Conservation (phyloP, 371 early-diverging fungal species). For the Mortierella polycephala region DNA sequence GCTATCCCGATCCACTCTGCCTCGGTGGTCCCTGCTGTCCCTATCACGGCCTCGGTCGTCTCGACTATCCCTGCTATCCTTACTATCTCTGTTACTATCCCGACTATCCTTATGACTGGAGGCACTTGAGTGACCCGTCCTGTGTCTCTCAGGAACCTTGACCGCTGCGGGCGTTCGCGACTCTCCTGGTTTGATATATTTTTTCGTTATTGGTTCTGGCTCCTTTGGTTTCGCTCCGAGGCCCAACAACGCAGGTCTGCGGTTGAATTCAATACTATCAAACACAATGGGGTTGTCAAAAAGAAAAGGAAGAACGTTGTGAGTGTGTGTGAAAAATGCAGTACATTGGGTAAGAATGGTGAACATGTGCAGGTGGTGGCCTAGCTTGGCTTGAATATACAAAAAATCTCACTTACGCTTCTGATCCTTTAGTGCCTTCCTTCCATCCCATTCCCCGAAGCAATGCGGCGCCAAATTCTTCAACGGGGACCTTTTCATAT, state of each 20-base stretch:
- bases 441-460: slow-evolving; percentile 95
- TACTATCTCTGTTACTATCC: slow-evolving; percentile 4
- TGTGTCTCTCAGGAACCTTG: slow-evolving; percentile 22
- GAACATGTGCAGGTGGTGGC: too few relatives aligned
- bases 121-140: slow-evolving; percentile 9
- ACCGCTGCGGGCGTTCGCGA: slow-evolving; percentile 26
- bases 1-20: slow-evolving; percentile 1
- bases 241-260: slow-evolving; percentile 78
- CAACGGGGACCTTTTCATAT: slow-evolving; percentile 88
- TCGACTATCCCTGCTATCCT: slow-evolving; percentile 4
- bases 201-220: slow-evolving; percentile 45
- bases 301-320: background rate
- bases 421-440: slow-evolving; percentile 59
- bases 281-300: slow-evolving; percentile 31
- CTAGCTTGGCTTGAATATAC: background rate
- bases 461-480: slow-evolving; percentile 90
- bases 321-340: background rate
- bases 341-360: too few relatives aligned
- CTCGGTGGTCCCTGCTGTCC: slow-evolving; percentile 3
- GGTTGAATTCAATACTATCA: slow-evolving; percentile 55
- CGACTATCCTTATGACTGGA: slow-evolving; percentile 1
- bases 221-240: slow-evolving; percentile 79
- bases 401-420: slow-evolving; percentile 28
- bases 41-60: background rate
- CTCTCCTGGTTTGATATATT: slow-evolving; percentile 48